Conservation (phyloP, 2,329 filamentous ascomycete species). For the Metarhizium rileyi region DNA sequence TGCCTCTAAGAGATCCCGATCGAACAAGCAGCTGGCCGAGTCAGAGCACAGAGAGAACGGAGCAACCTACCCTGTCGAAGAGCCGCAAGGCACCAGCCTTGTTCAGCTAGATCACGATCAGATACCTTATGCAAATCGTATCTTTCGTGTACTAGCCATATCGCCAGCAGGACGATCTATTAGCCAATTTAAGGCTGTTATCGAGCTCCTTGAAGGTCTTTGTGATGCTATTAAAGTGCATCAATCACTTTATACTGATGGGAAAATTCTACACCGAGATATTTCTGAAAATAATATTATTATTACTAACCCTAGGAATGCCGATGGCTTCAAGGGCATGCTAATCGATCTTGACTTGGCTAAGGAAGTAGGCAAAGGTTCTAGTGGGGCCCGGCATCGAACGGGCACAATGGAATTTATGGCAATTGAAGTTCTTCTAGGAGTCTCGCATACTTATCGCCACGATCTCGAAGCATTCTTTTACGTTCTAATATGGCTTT, state of each 20-base stretch:
- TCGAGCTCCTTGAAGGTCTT: not conserved
- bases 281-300: constrained; percentile 5
- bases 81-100: constrained; percentile 2
- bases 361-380: constrained; percentile 2
- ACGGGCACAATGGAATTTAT: constrained; percentile 1
- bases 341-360: constrained; percentile 3
- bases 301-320: not conserved
- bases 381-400: not conserved
- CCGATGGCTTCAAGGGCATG: constrained; percentile 1
- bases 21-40: not conserved
- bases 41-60: not conserved
- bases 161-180: not conserved
- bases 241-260: not conserved
- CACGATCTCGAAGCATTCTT: too few relatives aligned
- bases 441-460: too few relatives aligned
- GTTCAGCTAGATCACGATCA: not conserved
- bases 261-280: constrained; percentile 1
- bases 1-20: not conserved
- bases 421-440: too few relatives aligned
- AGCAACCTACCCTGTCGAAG: not conserved
- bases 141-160: not conserved
- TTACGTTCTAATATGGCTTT: too few relatives aligned
- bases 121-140: not conserved
- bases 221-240: not conserved
- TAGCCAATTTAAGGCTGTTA: not conserved